Conservation (phyloP, 192 early-diverging fungal genomes). For the Entomortierella lignicola region DNA sequence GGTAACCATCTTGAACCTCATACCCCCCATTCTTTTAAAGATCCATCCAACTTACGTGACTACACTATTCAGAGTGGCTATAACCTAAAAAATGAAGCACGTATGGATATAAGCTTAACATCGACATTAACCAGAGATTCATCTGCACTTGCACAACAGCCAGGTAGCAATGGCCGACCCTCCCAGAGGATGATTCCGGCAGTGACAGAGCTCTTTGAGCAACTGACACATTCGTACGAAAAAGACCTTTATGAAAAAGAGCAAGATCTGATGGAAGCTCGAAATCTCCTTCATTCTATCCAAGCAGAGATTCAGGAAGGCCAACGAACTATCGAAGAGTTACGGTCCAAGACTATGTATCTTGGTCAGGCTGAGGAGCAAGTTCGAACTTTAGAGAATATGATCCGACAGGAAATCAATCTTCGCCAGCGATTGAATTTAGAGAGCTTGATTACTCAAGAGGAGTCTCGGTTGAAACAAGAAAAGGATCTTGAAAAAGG, state of each 20-base stretch:
- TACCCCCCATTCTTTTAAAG: background rate
- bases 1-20: background rate
- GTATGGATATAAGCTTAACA: background rate
- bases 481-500: slow-evolving; percentile 20
- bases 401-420: slow-evolving; percentile 46
- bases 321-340: slow-evolving; percentile 31
- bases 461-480: slow-evolving; percentile 26
- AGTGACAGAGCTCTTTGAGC: slow-evolving; percentile 58
- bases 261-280: slow-evolving; percentile 52
- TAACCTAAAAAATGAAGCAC: background rate
- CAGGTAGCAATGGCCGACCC: background rate
- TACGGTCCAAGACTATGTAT: slow-evolving; percentile 30
- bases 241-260: slow-evolving; percentile 59
- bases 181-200: slow-evolving; percentile 47
- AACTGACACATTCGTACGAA: slow-evolving; percentile 57
- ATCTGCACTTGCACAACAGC: background rate
- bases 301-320: slow-evolving; percentile 51
- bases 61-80: background rate
- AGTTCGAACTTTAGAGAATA: slow-evolving; percentile 25
- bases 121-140: background rate
- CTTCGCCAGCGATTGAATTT: slow-evolving; percentile 51
- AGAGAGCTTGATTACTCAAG: slow-evolving; percentile 27
- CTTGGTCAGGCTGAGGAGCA: slow-evolving; percentile 36
- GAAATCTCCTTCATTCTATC: slow-evolving; percentile 37
- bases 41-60: slow-evolving; percentile 6